A percentile compares a stretch with the other conserved stretches of the same genome.
These are phyloP conservation scores for Ascobolus immersus DNA, from an alignment of 495 filamentous ascomycete species.

Conservation along the genomic window DNA sequence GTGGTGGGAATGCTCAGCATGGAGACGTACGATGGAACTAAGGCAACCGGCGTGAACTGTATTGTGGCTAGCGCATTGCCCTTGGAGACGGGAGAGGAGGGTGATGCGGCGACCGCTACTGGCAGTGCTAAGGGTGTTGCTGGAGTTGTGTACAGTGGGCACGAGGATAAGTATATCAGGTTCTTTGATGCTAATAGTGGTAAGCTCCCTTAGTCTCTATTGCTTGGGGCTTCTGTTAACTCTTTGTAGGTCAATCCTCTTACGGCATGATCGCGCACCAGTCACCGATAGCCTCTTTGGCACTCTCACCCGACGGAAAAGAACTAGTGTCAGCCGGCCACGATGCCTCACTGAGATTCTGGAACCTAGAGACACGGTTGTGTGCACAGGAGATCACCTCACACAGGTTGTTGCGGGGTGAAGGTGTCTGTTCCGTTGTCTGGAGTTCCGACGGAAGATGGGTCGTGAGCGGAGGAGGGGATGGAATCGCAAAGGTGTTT, in stretches of 20 bases:
- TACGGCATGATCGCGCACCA: slow-evolving; percentile 96
- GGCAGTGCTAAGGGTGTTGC: slow-evolving; percentile 65
- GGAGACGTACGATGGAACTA: slow-evolving; percentile 76
- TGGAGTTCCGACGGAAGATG: slow-evolving; percentile 87
- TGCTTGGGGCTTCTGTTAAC: slow-evolving; percentile 14
- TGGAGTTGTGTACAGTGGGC: slow-evolving; percentile 77
- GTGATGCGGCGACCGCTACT: slow-evolving; percentile 39
- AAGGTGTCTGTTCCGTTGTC: slow-evolving; percentile 74
- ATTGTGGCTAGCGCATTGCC: slow-evolving; percentile 72
- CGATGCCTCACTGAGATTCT: slow-evolving; percentile 83
- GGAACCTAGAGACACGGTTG: slow-evolving; percentile 81
- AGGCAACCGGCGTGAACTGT: slow-evolving; percentile 60
- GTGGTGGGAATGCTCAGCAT: slow-evolving; percentile 71
- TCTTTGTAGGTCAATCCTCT: slow-evolving; percentile 67
- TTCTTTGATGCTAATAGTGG: slow-evolving; percentile 98
- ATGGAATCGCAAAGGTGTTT: slow-evolving; percentile 92
- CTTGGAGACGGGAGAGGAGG: slow-evolving; percentile 29
- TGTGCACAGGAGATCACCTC: slow-evolving; percentile 86
- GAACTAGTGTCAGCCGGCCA: slow-evolving; percentile 93
- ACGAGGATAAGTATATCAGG: slow-evolving; percentile 82
- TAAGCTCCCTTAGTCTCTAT: slow-evolving; percentile 26
- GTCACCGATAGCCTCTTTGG: slow-evolving; percentile 67
- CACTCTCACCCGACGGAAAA: slow-evolving; percentile 68
- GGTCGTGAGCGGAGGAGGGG: slow-evolving; percentile 88
- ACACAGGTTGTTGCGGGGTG: slow-evolving; percentile 75